Percentiles rank a stretch among this genome's conserved stretches.
Conservation (phyloP, 768 basidiomycete species). For the Boletus patriciae region DNA sequence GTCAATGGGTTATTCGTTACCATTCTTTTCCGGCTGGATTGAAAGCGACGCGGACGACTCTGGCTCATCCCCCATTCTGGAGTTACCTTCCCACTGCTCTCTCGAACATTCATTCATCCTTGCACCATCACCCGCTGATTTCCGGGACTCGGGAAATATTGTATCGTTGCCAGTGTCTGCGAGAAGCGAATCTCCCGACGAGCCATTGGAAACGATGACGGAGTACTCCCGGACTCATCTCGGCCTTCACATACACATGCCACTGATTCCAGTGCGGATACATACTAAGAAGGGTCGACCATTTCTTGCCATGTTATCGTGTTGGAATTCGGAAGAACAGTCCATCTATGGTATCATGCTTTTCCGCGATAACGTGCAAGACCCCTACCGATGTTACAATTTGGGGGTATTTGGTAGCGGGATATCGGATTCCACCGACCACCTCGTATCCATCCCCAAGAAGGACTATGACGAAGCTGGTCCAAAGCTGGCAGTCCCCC, state of each 20-base stretch:
- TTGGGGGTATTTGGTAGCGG: no score
- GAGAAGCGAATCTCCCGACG: not conserved
- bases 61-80: not conserved
- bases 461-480: not conserved
- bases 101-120: not conserved
- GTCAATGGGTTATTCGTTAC: not conserved
- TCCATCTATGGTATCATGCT: not conserved
- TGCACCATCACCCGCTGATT: not conserved
- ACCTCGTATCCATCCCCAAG: not conserved
- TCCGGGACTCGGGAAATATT: not conserved
- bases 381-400: not conserved
- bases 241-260: not conserved
- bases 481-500: not conserved
- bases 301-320: not conserved
- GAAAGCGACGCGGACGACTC: not conserved
- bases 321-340: not conserved
- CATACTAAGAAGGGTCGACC: not conserved
- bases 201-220: not conserved
- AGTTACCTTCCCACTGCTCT: not conserved
- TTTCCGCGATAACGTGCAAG: not conserved
- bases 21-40: not conserved
- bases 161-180: not conserved
- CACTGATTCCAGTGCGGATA: not conserved
- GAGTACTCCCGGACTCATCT: conserved; percentile 1
- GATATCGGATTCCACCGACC: not conserved